These are phyloP conservation scores for Hyaloscypha hepaticicola DNA, from an alignment of 495 filamentous ascomycete genomes.

Conservation along the genomic window DNA sequence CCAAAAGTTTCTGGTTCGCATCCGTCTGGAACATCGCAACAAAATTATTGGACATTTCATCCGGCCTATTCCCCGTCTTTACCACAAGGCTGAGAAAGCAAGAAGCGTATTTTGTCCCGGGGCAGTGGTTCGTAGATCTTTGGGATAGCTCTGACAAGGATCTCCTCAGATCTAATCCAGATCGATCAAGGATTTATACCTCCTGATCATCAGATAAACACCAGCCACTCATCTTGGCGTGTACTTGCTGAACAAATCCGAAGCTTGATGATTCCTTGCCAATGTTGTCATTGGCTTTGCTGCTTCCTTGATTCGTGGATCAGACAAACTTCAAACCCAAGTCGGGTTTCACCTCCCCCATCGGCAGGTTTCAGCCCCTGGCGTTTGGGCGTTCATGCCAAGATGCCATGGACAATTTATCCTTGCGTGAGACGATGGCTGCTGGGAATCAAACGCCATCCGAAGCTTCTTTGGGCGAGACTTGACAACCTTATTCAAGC, in stretches of 20 bases:
- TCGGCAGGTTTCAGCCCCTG: constrained; percentile 2
- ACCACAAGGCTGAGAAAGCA: neutral
- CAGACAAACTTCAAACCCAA: neutral
- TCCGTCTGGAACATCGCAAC: too few relatives aligned
- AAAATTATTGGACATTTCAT: neutral
- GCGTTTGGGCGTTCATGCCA: neutral
- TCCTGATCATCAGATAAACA: constrained; percentile 16
- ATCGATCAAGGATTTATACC: constrained; percentile 6
- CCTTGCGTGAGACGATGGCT: neutral
- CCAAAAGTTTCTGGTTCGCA: too few relatives aligned
- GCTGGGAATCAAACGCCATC: neutral
- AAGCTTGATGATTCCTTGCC: neutral
- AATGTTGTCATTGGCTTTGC: neutral
- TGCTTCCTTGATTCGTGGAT: neutral
- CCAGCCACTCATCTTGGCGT: neutral
- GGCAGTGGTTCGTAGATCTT: constrained; percentile 1
- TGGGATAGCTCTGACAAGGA: neutral
- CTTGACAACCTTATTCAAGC: neutral
- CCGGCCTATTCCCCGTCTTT: neutral
- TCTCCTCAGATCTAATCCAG: constrained; percentile 14
- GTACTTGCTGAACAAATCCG: neutral
- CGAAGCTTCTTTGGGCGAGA: neutral
- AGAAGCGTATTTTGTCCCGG: neutral
- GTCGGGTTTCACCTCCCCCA: neutral
- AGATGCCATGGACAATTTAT: neutral